phyloP scores from a whole-genome alignment of 2,329 filamentous ascomycete genomes.

The Calonectria leucothoes region DNA sequence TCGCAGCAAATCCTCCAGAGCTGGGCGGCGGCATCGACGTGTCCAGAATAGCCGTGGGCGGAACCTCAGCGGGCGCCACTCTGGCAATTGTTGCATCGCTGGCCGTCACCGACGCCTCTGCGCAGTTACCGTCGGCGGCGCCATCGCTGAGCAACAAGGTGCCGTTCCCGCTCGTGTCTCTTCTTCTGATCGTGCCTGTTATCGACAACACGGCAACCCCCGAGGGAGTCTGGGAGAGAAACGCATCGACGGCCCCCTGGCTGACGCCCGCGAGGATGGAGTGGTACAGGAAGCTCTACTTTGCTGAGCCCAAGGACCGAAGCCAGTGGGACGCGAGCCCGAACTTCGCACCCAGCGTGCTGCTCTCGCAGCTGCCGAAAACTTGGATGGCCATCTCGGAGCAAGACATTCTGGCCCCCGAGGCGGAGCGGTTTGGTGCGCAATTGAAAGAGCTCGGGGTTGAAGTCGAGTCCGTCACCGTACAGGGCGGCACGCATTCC shows the following conservation, averaged over 20 bases:
- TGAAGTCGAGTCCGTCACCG: background rate
- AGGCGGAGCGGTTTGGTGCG: slow-evolving; percentile 37
- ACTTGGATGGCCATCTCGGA: slow-evolving; percentile 43
- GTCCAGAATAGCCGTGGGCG: slow-evolving; percentile 36
- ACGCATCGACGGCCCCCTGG: slow-evolving; percentile 37
- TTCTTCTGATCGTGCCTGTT: slow-evolving; percentile 39
- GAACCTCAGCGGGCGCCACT: slow-evolving; percentile 37
- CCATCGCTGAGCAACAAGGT: background rate
- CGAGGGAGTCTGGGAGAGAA: slow-evolving; percentile 10
- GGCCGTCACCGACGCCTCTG: background rate
- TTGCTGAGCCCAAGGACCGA: slow-evolving; percentile 30
- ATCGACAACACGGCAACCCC: slow-evolving; percentile 43
- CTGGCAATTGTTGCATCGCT: slow-evolving; percentile 20
- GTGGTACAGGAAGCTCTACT: slow-evolving; percentile 46
- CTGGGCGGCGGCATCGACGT: slow-evolving; percentile 34
- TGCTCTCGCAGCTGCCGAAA: slow-evolving; percentile 34
- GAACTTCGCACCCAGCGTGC: slow-evolving; percentile 26
- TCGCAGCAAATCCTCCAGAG: slow-evolving; percentile 16
- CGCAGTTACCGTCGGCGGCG: background rate
- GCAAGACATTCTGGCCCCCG: slow-evolving; percentile 42
- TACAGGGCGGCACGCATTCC: slow-evolving; percentile 20
- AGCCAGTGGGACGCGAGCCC: slow-evolving; percentile 41
- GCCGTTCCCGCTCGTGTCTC: background rate
- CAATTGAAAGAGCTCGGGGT: slow-evolving; percentile 25
- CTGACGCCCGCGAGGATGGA: slow-evolving; percentile 44